Evolutionary conservation across 345 rosid species (phyloP).

Genomic region (Rhizophora apiculata): DNA sequence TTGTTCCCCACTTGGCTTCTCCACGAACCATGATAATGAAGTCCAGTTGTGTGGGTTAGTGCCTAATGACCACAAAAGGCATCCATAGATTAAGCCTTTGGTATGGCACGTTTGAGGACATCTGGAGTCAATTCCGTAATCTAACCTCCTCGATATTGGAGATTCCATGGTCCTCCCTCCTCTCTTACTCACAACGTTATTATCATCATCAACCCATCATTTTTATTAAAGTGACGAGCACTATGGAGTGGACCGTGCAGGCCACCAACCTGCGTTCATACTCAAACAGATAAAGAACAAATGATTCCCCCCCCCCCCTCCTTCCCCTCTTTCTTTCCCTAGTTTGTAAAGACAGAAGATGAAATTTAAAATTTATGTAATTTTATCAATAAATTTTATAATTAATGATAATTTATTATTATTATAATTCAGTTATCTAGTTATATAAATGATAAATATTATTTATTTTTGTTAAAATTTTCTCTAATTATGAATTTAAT

Average conservation of each 20-base stretch:
- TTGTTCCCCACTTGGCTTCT: slow-evolving; percentile 53
- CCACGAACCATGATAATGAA: slow-evolving; percentile 27
- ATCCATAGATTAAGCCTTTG: neutral
- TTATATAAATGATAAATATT: too few species aligned
- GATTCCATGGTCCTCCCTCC: slow-evolving; percentile 16
- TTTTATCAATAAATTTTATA: too few species aligned
- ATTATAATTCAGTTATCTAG: too few species aligned
- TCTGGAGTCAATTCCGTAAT: slow-evolving; percentile 1
- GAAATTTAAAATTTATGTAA: too few species aligned
- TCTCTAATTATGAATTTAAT: too few species aligned
- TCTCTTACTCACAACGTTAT: neutral
- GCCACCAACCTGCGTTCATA: slow-evolving; percentile 23
- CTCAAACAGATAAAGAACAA: neutral
- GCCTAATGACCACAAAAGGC: slow-evolving; percentile 8
- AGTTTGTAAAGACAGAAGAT: too few species aligned
- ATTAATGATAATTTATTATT: too few species aligned
- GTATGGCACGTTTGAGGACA: too few species aligned
- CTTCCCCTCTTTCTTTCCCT: neutral
- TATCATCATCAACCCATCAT: slow-evolving; percentile 9
- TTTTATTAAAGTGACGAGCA: slow-evolving; percentile 16
- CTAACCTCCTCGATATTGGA: neutral
- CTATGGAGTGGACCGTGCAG: slow-evolving; percentile 8
- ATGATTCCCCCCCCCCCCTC: neutral
- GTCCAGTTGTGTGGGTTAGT: slow-evolving; percentile 1
- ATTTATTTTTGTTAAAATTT: too few species aligned